Evolutionary conservation across 2,329 filamentous ascomycete genomes (phyloP), one percentile per base, ranked within the genome.

Genomic region (Didymella sp.): DNA sequence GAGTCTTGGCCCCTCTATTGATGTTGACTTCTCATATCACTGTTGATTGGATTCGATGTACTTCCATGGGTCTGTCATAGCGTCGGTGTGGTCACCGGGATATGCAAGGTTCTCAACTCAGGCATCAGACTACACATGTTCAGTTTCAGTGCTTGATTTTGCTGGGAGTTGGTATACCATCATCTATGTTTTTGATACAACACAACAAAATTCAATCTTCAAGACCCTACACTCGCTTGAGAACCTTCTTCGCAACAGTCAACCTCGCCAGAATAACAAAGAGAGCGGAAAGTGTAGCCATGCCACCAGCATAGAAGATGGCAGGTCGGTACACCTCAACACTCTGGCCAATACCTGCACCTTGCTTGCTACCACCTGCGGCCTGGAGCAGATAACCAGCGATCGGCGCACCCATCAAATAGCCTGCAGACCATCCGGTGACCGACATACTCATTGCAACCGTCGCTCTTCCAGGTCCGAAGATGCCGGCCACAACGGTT

Each of bases 261-360:
- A 55, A 15, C 17, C 44, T 43, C 8, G 53, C 53, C 17, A 51
- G 8, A n/a, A 56, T 45, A 7, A 57, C 48, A 31, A 45, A 57
- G 1, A 51, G 24, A 42, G 47, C 48, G 3, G 54, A 57, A 4
- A 57, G 27, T 8, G 48, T 51, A 8, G 54, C 57, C 30, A 69
- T 58, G 15, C 65, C 64, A 7, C 68, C 68, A 45, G 70, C 69
- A 51, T 72, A 72, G 44, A 70, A 67, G 4, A 72, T 72, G 6
- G 70, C 67, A 35, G 70, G 68, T 5, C 68, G 62, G 42, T 68
- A 72, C 0, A 62, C 61, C 1, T 56, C 63, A 25, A 71, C 42
- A 15, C 60, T 59, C 13, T 46, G 55, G 11, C 63, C 54, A 17
- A 54, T 46, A 8, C 50, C 37, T 25, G 30, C 53, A 3, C 41